Evolutionary conservation across 495 filamentous ascomycete species (phyloP).

Genomic region (Sporormia fimetaria): DNA sequence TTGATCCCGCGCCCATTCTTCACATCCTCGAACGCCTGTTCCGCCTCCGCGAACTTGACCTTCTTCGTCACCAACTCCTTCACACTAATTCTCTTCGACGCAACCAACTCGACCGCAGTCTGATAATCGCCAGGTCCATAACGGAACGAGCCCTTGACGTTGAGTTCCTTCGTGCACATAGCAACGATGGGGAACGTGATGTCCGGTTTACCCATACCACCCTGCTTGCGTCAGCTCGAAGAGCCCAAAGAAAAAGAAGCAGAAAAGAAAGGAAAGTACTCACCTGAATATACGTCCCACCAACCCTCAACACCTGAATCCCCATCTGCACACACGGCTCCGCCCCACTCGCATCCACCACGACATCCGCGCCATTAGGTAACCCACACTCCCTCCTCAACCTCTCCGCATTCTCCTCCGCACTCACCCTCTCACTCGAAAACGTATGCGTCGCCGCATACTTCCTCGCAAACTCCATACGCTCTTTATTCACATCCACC

Average conservation of each 20-base stretch:
- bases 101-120: conserved; percentile 60
- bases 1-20: conserved; percentile 74
- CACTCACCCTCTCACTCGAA: conserved; percentile 42
- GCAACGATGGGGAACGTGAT: conserved; percentile 75
- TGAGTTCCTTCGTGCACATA: conserved; percentile 71
- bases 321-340: conserved; percentile 64
- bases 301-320: conserved; percentile 55
- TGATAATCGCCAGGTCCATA: conserved; percentile 75
- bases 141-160: conserved; percentile 67
- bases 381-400: conserved; percentile 44
- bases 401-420: conserved; percentile 51
- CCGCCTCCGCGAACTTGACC: conserved; percentile 60
- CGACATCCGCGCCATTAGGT: conserved; percentile 55
- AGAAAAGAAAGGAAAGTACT: conserved; percentile 1
- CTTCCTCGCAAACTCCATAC: conserved; percentile 56
- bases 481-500: conserved; percentile 62
- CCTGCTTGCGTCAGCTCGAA: conserved; percentile 2
- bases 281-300: conserved; percentile 76
- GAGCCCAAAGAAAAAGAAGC: background rate
- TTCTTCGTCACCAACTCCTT: conserved; percentile 58
- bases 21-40: conserved; percentile 67
- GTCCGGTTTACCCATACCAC: conserved; percentile 63
- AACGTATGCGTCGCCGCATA: conserved; percentile 60
- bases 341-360: conserved; percentile 76
- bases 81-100: conserved; percentile 51